Base-by-base conservation (phyloP, 2,329 filamentous ascomycete genomes). In the Chalaropsis ovoidea region DNA sequence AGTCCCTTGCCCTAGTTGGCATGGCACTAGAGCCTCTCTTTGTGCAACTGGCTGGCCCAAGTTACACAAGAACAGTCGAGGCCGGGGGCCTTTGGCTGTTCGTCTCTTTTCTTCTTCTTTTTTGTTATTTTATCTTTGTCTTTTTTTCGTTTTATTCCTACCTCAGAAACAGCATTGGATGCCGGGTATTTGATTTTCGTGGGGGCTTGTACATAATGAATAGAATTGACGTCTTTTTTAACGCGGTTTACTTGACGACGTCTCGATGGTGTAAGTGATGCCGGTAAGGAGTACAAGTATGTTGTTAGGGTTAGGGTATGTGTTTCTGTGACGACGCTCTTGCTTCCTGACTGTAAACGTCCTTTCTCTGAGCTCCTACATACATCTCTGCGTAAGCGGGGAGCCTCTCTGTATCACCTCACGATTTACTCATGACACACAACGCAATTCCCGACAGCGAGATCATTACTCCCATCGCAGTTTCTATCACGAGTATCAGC, bases 381-480 rank as follows among this genome's bases (percentile, higher is more conserved):
- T 10, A 6, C 31, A 31, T 31, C 31, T 31, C 31, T n/a, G n/a
- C n/a, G n/a, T n/a, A n/a, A n/a, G n/a, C n/a, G n/a, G 31, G 31
- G 31, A 31, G 2, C 31, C 31, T 31, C 31, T 6, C n/a, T n/a
- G n/a, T 70, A 75, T 62, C n/a, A 11, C 8, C 47, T 52, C 19
- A 52, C 15, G 72, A 69, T 71, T 86, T 86, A 73, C 83, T 86
- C 66, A 90, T 82, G 1, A 96, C 91, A 75, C 91, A 96, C 31
- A 96, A 75, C 2, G 81, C 90, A 73, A 96, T 95, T 0, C 91
- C 91, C 17, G 80, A 81, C 58, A 95, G 76, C 2, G 93, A 92
- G 13, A 95, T 75, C 0, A 77, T 77, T 88, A 95, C 92, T 7
- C 91, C 91, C 65, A 90, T 76, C 81, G 87, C 90, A 0, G 90